Conservation (phyloP, 441 rosid species). For the Syzygium syzygioides region DNA sequence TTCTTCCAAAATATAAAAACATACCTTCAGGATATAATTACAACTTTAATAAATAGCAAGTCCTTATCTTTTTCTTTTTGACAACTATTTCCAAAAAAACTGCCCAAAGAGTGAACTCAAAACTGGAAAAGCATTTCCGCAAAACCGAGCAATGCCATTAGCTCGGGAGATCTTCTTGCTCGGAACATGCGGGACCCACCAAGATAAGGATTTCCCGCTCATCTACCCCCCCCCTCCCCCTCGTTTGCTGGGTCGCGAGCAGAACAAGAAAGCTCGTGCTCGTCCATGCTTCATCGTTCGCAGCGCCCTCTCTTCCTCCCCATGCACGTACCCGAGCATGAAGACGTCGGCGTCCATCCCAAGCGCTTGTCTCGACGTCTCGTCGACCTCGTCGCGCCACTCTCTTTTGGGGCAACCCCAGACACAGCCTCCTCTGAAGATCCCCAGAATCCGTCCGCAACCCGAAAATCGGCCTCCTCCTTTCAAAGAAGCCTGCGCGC, state of each 20-base stretch:
- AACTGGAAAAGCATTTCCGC: neutral
- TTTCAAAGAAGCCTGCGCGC: conserved; percentile 14
- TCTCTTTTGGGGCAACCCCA: conserved; percentile 13
- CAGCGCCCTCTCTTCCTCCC: neutral
- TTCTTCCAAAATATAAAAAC: neutral
- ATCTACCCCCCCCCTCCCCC: accelerated
- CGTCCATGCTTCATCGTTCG: neutral
- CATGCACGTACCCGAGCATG: neutral
- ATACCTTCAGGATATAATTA: neutral
- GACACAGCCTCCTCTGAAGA: conserved; percentile 13
- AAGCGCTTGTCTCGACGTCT: neutral
- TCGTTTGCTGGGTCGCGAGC: neutral
- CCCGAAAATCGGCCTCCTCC: conserved; percentile 12
- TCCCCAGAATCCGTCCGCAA: neutral
- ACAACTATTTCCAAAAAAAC: neutral
- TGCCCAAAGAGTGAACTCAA: neutral
- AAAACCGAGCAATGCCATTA: neutral
- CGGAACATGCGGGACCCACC: neutral
- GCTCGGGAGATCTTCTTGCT: neutral
- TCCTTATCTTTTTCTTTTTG: neutral
- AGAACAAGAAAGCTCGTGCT: neutral
- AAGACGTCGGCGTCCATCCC: neutral
- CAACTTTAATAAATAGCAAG: neutral
- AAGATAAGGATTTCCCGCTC: neutral
- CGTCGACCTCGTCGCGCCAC: neutral